phyloP scores from a whole-genome alignment of 805 yeast species.

The Yarrowia keelungensis region DNA sequence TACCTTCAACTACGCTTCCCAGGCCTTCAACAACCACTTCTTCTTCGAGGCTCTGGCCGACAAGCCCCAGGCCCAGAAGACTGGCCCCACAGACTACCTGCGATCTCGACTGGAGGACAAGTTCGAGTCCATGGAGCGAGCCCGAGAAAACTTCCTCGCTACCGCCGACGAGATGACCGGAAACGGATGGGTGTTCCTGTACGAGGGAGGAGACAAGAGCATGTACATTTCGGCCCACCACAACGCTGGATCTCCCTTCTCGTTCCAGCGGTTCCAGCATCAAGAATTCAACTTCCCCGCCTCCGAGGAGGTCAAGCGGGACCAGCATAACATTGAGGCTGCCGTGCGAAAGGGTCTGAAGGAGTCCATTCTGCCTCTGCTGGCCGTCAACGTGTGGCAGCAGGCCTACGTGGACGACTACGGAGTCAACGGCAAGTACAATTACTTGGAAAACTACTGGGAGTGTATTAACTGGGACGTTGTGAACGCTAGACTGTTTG shows the following conservation, averaged over 20 bases:
- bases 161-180: constrained; percentile 80
- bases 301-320: constrained; percentile 50
- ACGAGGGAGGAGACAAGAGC: constrained; percentile 60
- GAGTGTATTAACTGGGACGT: constrained; percentile 80
- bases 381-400: constrained; percentile 87
- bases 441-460: constrained; percentile 77
- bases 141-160: constrained; percentile 70
- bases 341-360: constrained; percentile 54
- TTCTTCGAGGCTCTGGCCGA: constrained; percentile 68
- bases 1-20: constrained; percentile 87
- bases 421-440: constrained; percentile 74
- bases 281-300: constrained; percentile 80
- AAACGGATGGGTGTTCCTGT: constrained; percentile 90
- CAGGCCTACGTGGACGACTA: constrained; percentile 85
- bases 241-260: constrained; percentile 85
- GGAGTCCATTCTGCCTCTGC: constrained; percentile 62
- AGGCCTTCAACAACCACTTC: constrained; percentile 89
- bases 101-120: constrained; percentile 58
- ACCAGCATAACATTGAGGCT: constrained; percentile 54
- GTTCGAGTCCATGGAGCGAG: constrained; percentile 80
- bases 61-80: constrained; percentile 42
- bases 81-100: constrained; percentile 48
- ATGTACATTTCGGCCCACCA: constrained; percentile 82
- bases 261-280: constrained; percentile 64
- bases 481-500: constrained; percentile 44